Base-by-base conservation (phyloP, 176 grass and related monocot genomes). In the Ensete ventricosum region DNA sequence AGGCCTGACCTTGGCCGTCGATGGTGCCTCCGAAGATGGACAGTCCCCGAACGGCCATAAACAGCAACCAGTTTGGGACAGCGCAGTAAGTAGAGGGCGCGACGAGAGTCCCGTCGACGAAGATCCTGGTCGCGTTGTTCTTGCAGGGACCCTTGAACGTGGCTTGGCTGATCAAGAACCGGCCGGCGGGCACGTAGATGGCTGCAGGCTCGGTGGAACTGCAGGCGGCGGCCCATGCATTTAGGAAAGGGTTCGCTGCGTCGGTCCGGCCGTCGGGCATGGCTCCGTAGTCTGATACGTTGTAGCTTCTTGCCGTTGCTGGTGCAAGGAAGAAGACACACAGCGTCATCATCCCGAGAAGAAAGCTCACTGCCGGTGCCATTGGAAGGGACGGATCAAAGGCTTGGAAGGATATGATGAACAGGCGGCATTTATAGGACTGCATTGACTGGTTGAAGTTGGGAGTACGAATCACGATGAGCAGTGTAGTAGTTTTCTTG, bases 71-170 rank as follows among this genome's bases (percentile, higher is more conserved):
- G 25, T 57, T 52, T n/a, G 73, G 21, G 50, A 29, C 69, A 23
- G n/a, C 53, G 54, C n/a, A 66, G 64, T 84, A 82, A 1, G 62
- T n/a, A 11, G 75, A 25, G 16, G 84, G 84, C 25, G 86, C 86
- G 50, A 92, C 50, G 12, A 92, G 82, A 50, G 76, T 75, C 12
- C 86, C 84, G 24, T 74, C 71, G 62, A 92, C 34, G 71, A 80
- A 74, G 8, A 92, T n/a, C 11, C 58, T 73, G 76, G 84, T 74
- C 11, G 63, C 50, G 26, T 34, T 78, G 54, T 81, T 86, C 57
- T 78, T 80, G 79, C 90, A 92, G 0, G 86, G 89, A 0, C 90
- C 90, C 25, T 63, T 70, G 77, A 92, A 88, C 55, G 76, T 60
- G 5, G 81, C 83, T 59, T 80, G 13, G 53, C 72, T 81, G 11